Conservation (phyloP, 768 basidiomycete genomes). For the Floccularia luteovirens region DNA sequence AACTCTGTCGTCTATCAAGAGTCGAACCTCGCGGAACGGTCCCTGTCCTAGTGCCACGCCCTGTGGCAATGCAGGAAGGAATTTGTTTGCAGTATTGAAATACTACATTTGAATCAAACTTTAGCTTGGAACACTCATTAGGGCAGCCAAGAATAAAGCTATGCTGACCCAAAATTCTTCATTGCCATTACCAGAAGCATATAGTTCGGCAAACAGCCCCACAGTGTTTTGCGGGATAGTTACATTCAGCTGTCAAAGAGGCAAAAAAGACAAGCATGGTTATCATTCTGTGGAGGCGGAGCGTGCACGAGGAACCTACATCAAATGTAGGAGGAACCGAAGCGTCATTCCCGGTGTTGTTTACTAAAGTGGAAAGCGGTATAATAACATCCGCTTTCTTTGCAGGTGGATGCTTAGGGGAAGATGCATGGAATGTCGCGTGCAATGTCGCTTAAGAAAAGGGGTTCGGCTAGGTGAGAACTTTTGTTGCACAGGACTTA, state of each 20-base stretch:
- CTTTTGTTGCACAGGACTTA: slow-evolving; percentile 15
- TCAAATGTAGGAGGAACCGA: slow-evolving; percentile 69
- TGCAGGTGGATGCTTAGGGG: slow-evolving; percentile 45
- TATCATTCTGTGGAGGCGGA: too few species aligned
- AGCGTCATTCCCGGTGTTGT: slow-evolving; percentile 62
- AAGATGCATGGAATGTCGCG: slow-evolving; percentile 68
- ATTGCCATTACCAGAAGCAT: slow-evolving; percentile 51
- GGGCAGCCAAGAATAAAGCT: background rate
- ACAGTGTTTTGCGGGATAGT: slow-evolving; percentile 67
- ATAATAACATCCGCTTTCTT: slow-evolving; percentile 57
- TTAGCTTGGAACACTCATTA: background rate
- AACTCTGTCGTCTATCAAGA: slow-evolving; percentile 37
- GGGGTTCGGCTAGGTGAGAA: background rate
- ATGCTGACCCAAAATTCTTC: slow-evolving; percentile 68
- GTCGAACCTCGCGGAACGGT: slow-evolving; percentile 41
- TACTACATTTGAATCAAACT: slow-evolving; percentile 34
- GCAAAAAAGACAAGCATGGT: too few species aligned
- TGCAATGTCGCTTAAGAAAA: slow-evolving; percentile 50
- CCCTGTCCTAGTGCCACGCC: slow-evolving; percentile 35
- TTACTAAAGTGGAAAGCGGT: slow-evolving; percentile 58
- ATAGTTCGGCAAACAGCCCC: slow-evolving; percentile 60
- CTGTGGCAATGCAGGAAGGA: slow-evolving; percentile 43
- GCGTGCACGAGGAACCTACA: too few species aligned
- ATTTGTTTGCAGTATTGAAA: slow-evolving; percentile 57
- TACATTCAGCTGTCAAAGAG: slow-evolving; percentile 48